Conservation (phyloP, 75 land plant genomes). For the Larix kaempferi region DNA sequence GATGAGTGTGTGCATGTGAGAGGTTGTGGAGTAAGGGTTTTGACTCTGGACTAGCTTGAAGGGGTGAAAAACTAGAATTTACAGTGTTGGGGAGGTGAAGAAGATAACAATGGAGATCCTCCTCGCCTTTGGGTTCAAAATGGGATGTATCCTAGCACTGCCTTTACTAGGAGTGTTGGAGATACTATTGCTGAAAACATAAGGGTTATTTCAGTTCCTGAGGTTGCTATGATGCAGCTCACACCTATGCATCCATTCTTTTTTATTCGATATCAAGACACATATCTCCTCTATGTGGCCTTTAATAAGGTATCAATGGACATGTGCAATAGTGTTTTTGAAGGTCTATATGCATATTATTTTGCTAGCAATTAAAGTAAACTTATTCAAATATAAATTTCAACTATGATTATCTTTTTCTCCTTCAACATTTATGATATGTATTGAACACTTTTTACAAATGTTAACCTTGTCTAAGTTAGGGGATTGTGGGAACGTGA, state of each 20-base stretch:
- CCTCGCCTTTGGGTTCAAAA: conserved; percentile 94
- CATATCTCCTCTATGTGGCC: background rate
- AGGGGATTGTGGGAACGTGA: background rate
- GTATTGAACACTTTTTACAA: background rate
- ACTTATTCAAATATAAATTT: background rate
- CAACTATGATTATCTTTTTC: background rate
- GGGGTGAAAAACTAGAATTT: conserved; percentile 40
- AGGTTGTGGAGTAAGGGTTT: conserved; percentile 78
- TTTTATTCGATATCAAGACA: conserved; percentile 41
- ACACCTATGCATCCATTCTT: conserved; percentile 74
- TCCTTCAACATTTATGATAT: background rate
- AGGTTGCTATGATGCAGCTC: conserved; percentile 68
- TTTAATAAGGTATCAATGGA: background rate
- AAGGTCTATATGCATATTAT: background rate
- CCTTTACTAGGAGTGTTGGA: conserved; percentile 94
- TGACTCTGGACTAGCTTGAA: conserved; percentile 86
- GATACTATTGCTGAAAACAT: conserved; percentile 87
- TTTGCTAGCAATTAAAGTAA: background rate
- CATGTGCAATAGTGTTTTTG: background rate
- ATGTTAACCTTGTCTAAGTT: background rate
- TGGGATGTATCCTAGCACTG: conserved; percentile 98
- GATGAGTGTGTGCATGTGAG: conserved; percentile 94
- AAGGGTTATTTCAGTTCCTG: conserved; percentile 83
- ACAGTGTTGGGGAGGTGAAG: conserved; percentile 90
- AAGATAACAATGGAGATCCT: conserved; percentile 91